A percentile compares a stretch with the other conserved stretches of the same genome.
These are phyloP conservation scores for Penicillium daleae DNA, from an alignment of 495 filamentous ascomycete genomes.

Conservation along the genomic window DNA sequence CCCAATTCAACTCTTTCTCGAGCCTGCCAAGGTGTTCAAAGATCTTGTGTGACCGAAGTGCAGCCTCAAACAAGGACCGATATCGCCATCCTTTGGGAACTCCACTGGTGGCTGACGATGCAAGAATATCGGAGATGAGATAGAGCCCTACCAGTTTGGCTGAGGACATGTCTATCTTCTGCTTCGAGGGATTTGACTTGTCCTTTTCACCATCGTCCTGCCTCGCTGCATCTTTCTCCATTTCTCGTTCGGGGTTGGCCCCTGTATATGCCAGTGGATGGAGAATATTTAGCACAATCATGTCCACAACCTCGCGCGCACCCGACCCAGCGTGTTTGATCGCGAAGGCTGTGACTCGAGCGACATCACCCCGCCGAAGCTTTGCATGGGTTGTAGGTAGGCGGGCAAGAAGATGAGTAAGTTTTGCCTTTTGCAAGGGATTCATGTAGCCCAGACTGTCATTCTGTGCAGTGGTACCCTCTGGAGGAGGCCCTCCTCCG, in stretches of 20 bases:
- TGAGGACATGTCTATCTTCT: slow-evolving; percentile 65
- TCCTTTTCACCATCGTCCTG: slow-evolving; percentile 24
- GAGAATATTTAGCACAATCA: slow-evolving; percentile 81
- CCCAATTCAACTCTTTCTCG: slow-evolving; percentile 78
- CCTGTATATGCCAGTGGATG: slow-evolving; percentile 65
- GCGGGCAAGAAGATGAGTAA: slow-evolving; percentile 77
- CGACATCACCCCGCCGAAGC: slow-evolving; percentile 84
- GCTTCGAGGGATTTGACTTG: slow-evolving; percentile 33
- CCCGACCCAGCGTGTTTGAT: slow-evolving; percentile 80
- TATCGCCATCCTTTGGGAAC: slow-evolving; percentile 92
- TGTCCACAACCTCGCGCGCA: slow-evolving; percentile 86
- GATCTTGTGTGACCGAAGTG: slow-evolving; percentile 67
- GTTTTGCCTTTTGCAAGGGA: slow-evolving; percentile 80
- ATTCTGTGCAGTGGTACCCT: slow-evolving; percentile 37
- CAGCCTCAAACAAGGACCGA: slow-evolving; percentile 79
- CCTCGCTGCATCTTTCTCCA: slow-evolving; percentile 35
- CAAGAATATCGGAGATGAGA: slow-evolving; percentile 85
- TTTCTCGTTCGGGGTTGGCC: slow-evolving; percentile 60
- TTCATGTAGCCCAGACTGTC: slow-evolving; percentile 77
- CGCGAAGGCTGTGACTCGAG: slow-evolving; percentile 84
- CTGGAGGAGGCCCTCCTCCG: slow-evolving; percentile 54
- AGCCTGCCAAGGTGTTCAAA: slow-evolving; percentile 84
- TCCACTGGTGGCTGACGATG: slow-evolving; percentile 78
- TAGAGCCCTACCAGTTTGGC: slow-evolving; percentile 84
- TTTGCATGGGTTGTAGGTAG: slow-evolving; percentile 76